Evolutionary conservation across 805 yeast genomes (phyloP), one percentile per base, ranked within the genome.

Genomic region (Saccharomycopsis olivae): DNA sequence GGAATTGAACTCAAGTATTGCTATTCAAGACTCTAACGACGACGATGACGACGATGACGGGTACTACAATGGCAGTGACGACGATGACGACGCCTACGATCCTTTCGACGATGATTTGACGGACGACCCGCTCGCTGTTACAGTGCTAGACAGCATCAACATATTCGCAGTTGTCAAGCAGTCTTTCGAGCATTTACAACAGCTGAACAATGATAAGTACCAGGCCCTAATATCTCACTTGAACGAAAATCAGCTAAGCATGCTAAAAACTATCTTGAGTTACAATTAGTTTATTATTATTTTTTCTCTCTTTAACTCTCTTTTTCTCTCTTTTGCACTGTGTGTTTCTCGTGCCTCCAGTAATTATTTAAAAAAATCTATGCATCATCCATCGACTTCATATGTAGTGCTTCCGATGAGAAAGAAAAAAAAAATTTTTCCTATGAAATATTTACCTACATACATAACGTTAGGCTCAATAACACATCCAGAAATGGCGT

Each of bases 91-190:
- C 9, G 58, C 57, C 30, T 70, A 61, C 19, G 46, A 51, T 4
- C 50, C 29, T 14, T 54, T 46, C 37, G 77, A 75, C 37, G 92
- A 81, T 36, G 92, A 82, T 6, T 67, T 83, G 33, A 76, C 78
- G 34, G 96, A 88, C 53, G 95, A 82, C 53, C 76, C 95, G 8
- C 65, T 82, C 54, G 72, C 82, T 19, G 80, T 78, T 48, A 80
- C 89, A 1, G 78, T 94, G 3, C 67, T 92, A 35, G 96, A 89
- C 53, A 63, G 66, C 31, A 60, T 87, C 36, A 82, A 89, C 53
- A 78, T 82, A 3, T 86, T 77, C 58, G 65, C 66, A 13, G 71
- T 74, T 2, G 76, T 87, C 58, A 73, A 77, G 41, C 68, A 71
- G 15, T 68, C 72, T 8, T 23, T 23, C 10, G 25, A 23, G 6